Percentiles rank a stretch among this genome's conserved stretches.
phyloP scores from a whole-genome alignment of 495 filamentous ascomycete species.

The Pyrenula aspistea region DNA sequence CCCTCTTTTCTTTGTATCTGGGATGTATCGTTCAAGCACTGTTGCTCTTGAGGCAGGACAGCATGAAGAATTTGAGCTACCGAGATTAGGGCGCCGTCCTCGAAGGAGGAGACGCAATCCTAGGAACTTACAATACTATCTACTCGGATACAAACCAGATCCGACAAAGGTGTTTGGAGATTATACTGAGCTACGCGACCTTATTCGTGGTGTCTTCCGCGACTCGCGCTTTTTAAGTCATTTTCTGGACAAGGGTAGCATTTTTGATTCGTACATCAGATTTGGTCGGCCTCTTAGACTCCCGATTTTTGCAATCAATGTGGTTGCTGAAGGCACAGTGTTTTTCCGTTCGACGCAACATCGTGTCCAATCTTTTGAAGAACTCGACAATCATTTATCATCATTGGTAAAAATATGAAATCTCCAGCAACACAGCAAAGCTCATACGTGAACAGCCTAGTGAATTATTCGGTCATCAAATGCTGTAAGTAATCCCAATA shows the following conservation, averaged over 20 bases:
- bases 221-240: background rate
- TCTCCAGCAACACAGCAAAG: background rate
- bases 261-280: background rate
- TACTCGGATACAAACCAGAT: background rate
- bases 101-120: background rate
- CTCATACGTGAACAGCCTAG: background rate
- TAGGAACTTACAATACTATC: background rate
- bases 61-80: background rate
- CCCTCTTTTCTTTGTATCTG: too few species aligned
- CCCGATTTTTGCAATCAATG: background rate
- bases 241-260: background rate
- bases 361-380: background rate
- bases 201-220: background rate
- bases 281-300: background rate
- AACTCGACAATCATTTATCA: background rate
- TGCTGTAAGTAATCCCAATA: background rate
- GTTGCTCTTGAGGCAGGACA: background rate
- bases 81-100: background rate
- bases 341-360: background rate
- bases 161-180: background rate
- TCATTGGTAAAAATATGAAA: background rate
- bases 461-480: background rate
- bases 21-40: background rate
- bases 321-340: too few species aligned
- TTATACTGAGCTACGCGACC: background rate